phyloP scores from a whole-genome alignment of 352 stramenopile genomes.

The Phytophthora sp. region DNA sequence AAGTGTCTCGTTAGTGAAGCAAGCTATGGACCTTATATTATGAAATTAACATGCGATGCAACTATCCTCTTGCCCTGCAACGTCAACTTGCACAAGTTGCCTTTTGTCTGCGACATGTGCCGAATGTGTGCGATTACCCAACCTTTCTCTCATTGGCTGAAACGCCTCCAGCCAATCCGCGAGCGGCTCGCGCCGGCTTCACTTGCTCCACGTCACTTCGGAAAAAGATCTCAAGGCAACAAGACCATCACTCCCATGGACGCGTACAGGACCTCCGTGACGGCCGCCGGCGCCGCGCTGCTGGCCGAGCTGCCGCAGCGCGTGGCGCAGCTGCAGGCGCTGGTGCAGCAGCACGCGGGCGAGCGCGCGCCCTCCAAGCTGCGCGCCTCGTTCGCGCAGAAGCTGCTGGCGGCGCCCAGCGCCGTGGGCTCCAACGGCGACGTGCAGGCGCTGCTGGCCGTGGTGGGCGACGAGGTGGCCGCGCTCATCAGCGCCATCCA shows the following conservation, averaged over 20 bases:
- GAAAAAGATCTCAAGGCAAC: slow-evolving; percentile 41
- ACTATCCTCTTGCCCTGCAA: background rate
- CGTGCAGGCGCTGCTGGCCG: slow-evolving; percentile 43
- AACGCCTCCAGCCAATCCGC: background rate
- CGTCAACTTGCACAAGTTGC: background rate
- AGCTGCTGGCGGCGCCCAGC: slow-evolving; percentile 33
- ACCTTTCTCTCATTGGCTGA: background rate
- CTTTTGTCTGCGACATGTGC: no score
- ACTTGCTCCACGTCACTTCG: slow-evolving; percentile 16
- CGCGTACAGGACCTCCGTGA: slow-evolving; percentile 52
- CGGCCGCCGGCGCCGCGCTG: slow-evolving; percentile 41
- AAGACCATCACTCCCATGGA: slow-evolving; percentile 45
- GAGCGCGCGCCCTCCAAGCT: slow-evolving; percentile 51
- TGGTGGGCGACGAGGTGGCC: slow-evolving; percentile 66
- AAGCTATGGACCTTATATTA: slow-evolving; percentile 20
- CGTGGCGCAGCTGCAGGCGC: slow-evolving; percentile 45
- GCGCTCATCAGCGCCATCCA: slow-evolving; percentile 50
- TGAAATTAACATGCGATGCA: slow-evolving; percentile 7
- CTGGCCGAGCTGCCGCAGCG: slow-evolving; percentile 59
- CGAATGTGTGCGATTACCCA: background rate
- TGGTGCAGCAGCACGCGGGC: slow-evolving; percentile 53
- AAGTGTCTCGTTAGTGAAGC: slow-evolving; percentile 22
- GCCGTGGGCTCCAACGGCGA: slow-evolving; percentile 46
- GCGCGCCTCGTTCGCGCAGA: slow-evolving; percentile 41
- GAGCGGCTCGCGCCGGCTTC: no score